Evolutionary conservation across 1,139 yeast genomes (phyloP), one percentile per base, ranked within the genome.

Genomic region (Blastobotrys malaysiensis): DNA sequence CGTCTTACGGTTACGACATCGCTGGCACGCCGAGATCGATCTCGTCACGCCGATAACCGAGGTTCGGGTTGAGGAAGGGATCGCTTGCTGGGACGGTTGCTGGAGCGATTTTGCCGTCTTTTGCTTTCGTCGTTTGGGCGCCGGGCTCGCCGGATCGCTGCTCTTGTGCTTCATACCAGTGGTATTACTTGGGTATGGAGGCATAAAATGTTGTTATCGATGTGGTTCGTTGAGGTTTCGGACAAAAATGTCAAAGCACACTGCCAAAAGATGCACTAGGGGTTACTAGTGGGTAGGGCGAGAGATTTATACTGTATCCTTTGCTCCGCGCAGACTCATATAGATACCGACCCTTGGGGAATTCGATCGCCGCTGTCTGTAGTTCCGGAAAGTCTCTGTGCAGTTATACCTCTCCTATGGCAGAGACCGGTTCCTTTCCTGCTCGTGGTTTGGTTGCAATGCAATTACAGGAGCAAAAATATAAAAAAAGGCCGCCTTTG

Each of bases 1-100:
- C 54, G 88, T 81, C 69, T 90, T 90, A 65, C 88, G 84, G 55
- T 75, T 68, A 21, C 96, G 78, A 63, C 97, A 90, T 53, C 96
- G 74, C 63, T 84, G 86, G 65, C 97, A 90, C 1, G 97, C 96
- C 0, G 89, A 80, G 19, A 86, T 84, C 18, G 68, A 55, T 47
- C 68, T 55, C 6, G 65, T 52, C 3, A 65, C 64, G 9, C 60
- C 61, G 27, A 57, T 58, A 3, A 56, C 51, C 13, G 52, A 39
- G 6, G 39, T 18, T 51, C 43, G 19, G 26, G 48, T 16, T 19
- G 46, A 7, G 21, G 48, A 26, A 9, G 49, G 49, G 21, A 31
- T 16, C 43, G 45, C 22, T 31, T 27, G 22, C 43, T 9, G 20
- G 39, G 39, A 5, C 39, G 39, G 39, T 16, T 31, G 39, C n/a